phyloP scores from a whole-genome alignment of 371 early-diverging fungal genomes.

The Circinella minor region DNA sequence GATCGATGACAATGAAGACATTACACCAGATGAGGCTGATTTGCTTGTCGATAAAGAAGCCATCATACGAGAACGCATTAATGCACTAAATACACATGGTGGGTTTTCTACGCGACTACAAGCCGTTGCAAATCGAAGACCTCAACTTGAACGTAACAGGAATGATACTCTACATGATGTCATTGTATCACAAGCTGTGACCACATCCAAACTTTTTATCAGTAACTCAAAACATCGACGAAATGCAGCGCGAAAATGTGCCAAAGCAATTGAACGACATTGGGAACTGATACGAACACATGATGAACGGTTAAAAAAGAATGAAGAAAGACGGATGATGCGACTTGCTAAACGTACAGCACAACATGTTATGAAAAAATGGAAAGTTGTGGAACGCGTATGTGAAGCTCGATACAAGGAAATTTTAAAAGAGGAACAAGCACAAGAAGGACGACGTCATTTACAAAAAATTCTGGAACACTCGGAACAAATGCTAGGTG shows the following conservation, averaged over 20 bases:
- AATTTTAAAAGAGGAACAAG: constrained; percentile 62
- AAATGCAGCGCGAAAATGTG: constrained; percentile 58
- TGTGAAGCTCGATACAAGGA: constrained; percentile 64
- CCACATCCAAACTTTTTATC: constrained; percentile 47
- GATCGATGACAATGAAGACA: constrained; percentile 58
- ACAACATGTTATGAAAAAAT: constrained; percentile 68
- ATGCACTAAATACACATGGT: constrained; percentile 44
- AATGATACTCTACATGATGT: not conserved
- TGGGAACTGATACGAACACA: constrained; percentile 59
- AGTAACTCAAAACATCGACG: constrained; percentile 48
- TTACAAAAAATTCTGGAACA: constrained; percentile 73
- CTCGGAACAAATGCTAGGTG: constrained; percentile 73
- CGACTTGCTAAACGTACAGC: constrained; percentile 71
- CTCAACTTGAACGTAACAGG: constrained; percentile 40
- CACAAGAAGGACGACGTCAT: constrained; percentile 64
- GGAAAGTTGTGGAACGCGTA: constrained; percentile 68
- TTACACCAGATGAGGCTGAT: constrained; percentile 56
- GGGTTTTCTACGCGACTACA: constrained; percentile 45
- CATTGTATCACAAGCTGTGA: constrained; percentile 42
- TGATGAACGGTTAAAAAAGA: constrained; percentile 51
- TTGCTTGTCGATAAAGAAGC: constrained; percentile 46
- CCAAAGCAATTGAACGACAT: constrained; percentile 62
- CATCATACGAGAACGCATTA: constrained; percentile 45
- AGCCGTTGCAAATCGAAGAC: constrained; percentile 34
- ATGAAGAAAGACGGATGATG: constrained; percentile 57